A percentile compares a stretch with the other conserved stretches of the same genome.
These are phyloP conservation scores for Hypoxylon sp. DNA, from an alignment of 2,329 filamentous ascomycete genomes.

Conservation along the genomic window DNA sequence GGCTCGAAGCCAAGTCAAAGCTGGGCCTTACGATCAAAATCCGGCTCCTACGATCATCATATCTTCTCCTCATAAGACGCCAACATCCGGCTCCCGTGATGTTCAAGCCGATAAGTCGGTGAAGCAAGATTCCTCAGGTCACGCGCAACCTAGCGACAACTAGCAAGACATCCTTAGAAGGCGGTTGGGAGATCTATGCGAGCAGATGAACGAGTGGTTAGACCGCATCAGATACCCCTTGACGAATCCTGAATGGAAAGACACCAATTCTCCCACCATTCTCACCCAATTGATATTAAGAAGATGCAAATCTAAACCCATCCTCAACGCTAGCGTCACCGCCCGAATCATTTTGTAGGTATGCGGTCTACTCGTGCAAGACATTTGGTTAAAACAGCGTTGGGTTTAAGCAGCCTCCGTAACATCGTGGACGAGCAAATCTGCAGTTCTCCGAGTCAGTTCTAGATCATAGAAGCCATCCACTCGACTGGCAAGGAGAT, in stretches of 20 bases:
- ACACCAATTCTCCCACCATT: neutral
- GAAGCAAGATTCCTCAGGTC: constrained; percentile 6
- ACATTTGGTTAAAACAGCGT: constrained; percentile 18
- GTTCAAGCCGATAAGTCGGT: constrained; percentile 3
- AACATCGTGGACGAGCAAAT: constrained; percentile 1
- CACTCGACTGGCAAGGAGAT: constrained; percentile 7
- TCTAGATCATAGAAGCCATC: constrained; percentile 6
- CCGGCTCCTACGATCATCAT: constrained; percentile 19
- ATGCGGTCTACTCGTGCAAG: neutral
- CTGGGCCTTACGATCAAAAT: constrained; percentile 20
- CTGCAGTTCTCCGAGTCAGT: neutral
- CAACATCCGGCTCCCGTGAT: constrained; percentile 1
- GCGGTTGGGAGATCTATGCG: constrained; percentile 15
- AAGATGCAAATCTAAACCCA: constrained; percentile 3
- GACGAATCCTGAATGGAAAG: constrained; percentile 11
- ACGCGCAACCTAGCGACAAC: constrained; percentile 1
- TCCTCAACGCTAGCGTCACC: constrained; percentile 9
- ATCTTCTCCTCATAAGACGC: constrained; percentile 8
- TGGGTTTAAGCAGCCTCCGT: constrained; percentile 1
- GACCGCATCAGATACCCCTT: constrained; percentile 1
- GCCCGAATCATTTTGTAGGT: constrained; percentile 9
- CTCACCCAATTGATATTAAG: constrained; percentile 10
- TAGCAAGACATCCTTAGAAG: constrained; percentile 18
- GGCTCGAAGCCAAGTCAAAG: constrained; percentile 21
- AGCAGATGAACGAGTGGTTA: constrained; percentile 24